Evolutionary conservation across 208 protist species (phyloP).

Genomic region (Novymonas esmeraldas): DNA sequence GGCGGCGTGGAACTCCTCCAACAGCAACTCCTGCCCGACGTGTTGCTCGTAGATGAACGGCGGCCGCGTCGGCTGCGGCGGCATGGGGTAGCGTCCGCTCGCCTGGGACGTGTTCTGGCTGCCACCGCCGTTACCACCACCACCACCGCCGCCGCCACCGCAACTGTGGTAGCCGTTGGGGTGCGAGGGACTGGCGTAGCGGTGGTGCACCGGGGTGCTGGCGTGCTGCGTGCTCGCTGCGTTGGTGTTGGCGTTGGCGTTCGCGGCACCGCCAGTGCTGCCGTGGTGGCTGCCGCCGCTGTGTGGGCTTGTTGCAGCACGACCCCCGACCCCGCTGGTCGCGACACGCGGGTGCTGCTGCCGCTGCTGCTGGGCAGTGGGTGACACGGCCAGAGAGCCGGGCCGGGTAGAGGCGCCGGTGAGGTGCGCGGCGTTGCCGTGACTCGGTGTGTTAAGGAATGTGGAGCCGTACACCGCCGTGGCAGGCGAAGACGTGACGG

Average conservation of each 20-base stretch:
- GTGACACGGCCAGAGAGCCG: conserved; percentile 1
- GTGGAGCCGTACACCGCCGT: conserved; percentile 8
- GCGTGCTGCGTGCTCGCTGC: conserved; percentile 12
- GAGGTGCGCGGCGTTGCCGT: background rate
- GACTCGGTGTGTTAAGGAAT: conserved; percentile 4
- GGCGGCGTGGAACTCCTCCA: conserved; percentile 67
- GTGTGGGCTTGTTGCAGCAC: conserved; percentile 14
- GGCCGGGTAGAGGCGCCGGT: background rate
- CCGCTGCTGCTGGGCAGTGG: background rate
- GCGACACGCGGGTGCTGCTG: conserved; percentile 6
- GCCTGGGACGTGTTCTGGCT: conserved; percentile 8
- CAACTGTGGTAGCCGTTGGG: conserved; percentile 3
- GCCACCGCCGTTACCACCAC: no score
- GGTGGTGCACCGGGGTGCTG: conserved; percentile 12
- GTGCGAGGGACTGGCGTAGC: conserved; percentile 9
- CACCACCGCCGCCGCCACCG: no score
- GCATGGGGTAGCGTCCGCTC: conserved; percentile 6
- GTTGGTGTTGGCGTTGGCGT: background rate
- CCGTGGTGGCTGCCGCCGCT: conserved; percentile 20
- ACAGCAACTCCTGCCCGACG: conserved; percentile 54
- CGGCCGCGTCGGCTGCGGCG: conserved; percentile 6
- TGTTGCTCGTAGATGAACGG: conserved; percentile 72
- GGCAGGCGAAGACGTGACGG: background rate
- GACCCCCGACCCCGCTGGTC: conserved; percentile 3
- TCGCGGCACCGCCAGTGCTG: conserved; percentile 7